Conservation (phyloP, 805 yeast species). For the Alloascoidea africana region DNA sequence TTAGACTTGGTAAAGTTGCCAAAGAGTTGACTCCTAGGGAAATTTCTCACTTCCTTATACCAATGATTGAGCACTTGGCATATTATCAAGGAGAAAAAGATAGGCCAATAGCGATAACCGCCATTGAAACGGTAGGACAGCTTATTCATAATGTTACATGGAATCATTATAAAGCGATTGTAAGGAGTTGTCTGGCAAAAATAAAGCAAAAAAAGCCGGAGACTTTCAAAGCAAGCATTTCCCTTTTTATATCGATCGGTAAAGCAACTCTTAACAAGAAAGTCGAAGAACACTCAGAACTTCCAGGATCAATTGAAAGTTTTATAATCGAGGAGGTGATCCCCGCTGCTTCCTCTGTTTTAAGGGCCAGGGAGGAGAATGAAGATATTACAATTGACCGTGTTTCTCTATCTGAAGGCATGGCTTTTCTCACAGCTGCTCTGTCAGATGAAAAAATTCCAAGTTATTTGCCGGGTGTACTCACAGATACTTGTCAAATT, state of each 20-base stretch:
- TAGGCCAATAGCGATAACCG: slow-evolving; percentile 20
- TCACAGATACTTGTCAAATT: slow-evolving; percentile 81
- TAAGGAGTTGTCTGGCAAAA: slow-evolving; percentile 48
- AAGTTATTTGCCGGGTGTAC: slow-evolving; percentile 58
- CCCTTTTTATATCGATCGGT: slow-evolving; percentile 35
- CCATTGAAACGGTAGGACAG: slow-evolving; percentile 44
- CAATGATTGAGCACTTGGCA: slow-evolving; percentile 73
- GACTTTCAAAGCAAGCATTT: slow-evolving; percentile 39
- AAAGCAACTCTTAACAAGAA: slow-evolving; percentile 7
- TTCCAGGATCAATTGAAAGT: too few species aligned
- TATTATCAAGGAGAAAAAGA: slow-evolving; percentile 26
- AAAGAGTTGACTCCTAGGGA: slow-evolving; percentile 31
- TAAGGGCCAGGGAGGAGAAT: slow-evolving; percentile 35
- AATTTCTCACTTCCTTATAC: slow-evolving; percentile 69
- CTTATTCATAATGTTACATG: slow-evolving; percentile 48
- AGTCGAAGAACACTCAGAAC: slow-evolving; percentile 10
- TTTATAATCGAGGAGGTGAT: slow-evolving; percentile 43
- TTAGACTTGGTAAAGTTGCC: slow-evolving; percentile 38
- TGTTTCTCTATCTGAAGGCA: slow-evolving; percentile 69
- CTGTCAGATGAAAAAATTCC: slow-evolving; percentile 41
- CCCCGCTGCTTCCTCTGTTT: slow-evolving; percentile 43
- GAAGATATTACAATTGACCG: slow-evolving; percentile 68
- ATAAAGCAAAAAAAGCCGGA: slow-evolving; percentile 28
- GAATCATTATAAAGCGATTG: slow-evolving; percentile 67
- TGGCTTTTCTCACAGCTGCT: slow-evolving; percentile 50